Conservation (phyloP, 23 red algal species). For the Gracilaria domingensis region DNA sequence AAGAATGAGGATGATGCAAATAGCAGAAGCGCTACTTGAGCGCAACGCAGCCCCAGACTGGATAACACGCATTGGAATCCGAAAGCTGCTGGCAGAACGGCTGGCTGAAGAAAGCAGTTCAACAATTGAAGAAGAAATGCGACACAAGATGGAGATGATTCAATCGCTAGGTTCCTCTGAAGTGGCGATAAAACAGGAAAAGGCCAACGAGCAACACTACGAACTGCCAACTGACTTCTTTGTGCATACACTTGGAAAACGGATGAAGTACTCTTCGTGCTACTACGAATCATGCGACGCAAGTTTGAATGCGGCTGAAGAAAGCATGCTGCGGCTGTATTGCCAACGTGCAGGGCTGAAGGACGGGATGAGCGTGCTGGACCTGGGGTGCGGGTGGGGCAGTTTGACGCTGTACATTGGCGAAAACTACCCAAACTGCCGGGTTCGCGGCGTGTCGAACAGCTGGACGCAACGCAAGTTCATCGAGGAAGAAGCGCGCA, state of each 20-base stretch:
- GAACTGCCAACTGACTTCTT: conserved; percentile 94
- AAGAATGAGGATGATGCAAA: conserved; percentile 2
- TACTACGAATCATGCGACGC: conserved; percentile 73
- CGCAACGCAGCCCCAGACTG: conserved; percentile 87
- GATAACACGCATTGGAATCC: conserved; percentile 88
- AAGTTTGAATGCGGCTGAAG: conserved; percentile 81
- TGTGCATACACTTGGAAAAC: conserved; percentile 71
- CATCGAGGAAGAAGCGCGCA: conserved; percentile 72
- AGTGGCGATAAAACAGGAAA: conserved; percentile 82
- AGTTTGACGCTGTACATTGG: conserved; percentile 90
- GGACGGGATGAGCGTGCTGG: conserved; percentile 90
- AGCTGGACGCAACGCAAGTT: conserved; percentile 87
- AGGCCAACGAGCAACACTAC: conserved; percentile 99
- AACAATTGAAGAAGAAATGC: conserved; percentile 65
- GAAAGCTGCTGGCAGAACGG: conserved; percentile 71
- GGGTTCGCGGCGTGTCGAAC: conserved; percentile 83
- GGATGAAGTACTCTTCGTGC: conserved; percentile 93
- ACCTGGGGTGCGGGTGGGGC: conserved; percentile 99
- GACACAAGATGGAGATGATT: conserved; percentile 83
- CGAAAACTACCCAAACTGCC: conserved; percentile 86
- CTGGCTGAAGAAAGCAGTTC: conserved; percentile 52
- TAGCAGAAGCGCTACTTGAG: conserved; percentile 81
- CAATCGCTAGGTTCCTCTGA: conserved; percentile 15
- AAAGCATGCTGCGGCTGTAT: conserved; percentile 84
- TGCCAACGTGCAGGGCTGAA: conserved; percentile 84